Conservation (phyloP, 257 asterid genomes). For the Hygrophila difformis region DNA sequence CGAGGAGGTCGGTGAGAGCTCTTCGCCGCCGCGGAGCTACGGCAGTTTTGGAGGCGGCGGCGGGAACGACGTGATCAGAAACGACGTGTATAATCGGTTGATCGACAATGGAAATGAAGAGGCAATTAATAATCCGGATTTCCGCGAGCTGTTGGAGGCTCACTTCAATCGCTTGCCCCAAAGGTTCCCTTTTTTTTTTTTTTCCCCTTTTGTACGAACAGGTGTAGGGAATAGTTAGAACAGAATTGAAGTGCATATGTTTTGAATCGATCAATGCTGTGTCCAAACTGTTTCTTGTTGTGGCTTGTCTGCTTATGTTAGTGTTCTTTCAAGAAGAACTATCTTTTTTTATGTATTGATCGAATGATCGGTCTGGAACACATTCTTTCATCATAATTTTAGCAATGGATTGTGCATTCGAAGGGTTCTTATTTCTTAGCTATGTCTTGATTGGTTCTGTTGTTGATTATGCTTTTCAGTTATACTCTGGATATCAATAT, state of each 20-base stretch:
- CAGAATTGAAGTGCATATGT: constrained; percentile 52
- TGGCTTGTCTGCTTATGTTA: not conserved
- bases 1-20: constrained; percentile 90
- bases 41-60: constrained; percentile 51
- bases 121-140: constrained; percentile 47
- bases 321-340: not conserved
- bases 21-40: constrained; percentile 79
- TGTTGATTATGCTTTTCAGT: constrained; percentile 35
- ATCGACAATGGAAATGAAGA: constrained; percentile 59
- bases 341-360: not conserved
- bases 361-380: no score
- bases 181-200: constrained; percentile 39
- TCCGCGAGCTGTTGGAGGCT: constrained; percentile 61
- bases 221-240: constrained; percentile 41
- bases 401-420: no score
- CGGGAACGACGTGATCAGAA: constrained; percentile 12
- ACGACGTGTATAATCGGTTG: constrained; percentile 65
- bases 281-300: not conserved
- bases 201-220: no score
- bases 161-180: constrained; percentile 86
- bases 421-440: no score
- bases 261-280: not conserved
- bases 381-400: no score
- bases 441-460: constrained; percentile 1
- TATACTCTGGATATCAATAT: constrained; percentile 71